These are phyloP conservation scores for Galerina marginata DNA, from an alignment of 768 basidiomycete species.

Conservation along the genomic window DNA sequence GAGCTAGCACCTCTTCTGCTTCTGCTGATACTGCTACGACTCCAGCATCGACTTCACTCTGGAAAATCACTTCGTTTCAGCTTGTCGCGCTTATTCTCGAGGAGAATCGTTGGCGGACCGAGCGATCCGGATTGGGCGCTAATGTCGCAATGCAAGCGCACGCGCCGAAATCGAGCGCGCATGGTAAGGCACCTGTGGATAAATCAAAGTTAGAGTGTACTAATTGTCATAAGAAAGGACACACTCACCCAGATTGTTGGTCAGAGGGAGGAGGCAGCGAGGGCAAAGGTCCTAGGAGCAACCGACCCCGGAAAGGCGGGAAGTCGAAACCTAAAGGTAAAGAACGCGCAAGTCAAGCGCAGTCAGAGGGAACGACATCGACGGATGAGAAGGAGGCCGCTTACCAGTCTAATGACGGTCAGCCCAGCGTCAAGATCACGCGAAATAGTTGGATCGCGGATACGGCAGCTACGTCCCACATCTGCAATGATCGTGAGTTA, in stretches of 20 bases:
- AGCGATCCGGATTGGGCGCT: too few species aligned
- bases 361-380: background rate
- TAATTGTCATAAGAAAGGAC: constrained; percentile 34
- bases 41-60: constrained; percentile 12
- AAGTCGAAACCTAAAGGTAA: constrained; percentile 11
- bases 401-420: background rate
- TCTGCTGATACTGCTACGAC: constrained; percentile 14
- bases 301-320: background rate
- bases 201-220: constrained; percentile 20
- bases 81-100: too few species aligned
- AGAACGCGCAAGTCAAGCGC: background rate
- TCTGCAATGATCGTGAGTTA: constrained; percentile 19
- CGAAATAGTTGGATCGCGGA: constrained; percentile 27
- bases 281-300: constrained; percentile 28
- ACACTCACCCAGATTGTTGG: constrained; percentile 14
- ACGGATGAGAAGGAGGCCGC: background rate
- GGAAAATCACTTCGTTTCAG: constrained; percentile 4
- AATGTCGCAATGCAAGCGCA: too few species aligned
- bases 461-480: constrained; percentile 28
- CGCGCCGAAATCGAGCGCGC: background rate
- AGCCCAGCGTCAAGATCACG: constrained; percentile 7
- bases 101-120: constrained; percentile 32
- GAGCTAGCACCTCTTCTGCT: constrained; percentile 13
- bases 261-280: constrained; percentile 33
- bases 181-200: constrained; percentile 15